Evolutionary conservation across 768 basidiomycete species (phyloP).

Genomic region (Epithele typhae): DNA sequence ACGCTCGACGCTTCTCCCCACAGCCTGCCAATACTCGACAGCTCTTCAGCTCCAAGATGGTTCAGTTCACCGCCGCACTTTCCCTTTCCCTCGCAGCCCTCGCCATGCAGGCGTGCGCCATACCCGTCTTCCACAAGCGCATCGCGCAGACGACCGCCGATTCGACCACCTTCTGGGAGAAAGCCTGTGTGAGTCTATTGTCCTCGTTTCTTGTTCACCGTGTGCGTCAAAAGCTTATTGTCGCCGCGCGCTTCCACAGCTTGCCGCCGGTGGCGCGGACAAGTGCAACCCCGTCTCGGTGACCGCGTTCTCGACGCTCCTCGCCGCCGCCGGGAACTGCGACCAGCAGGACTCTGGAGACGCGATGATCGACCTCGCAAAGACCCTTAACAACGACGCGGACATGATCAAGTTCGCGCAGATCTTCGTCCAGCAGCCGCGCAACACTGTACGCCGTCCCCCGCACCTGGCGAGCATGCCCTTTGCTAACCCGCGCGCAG

Average conservation of each 20-base stretch:
- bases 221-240: background rate
- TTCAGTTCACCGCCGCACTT: constrained; percentile 29
- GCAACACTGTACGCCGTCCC: constrained; percentile 41
- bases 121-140: constrained; percentile 35
- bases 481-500: constrained; percentile 1
- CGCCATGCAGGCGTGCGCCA: constrained; percentile 24
- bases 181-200: constrained; percentile 43
- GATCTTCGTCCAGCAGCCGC: constrained; percentile 53
- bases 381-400: constrained; percentile 39
- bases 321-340: constrained; percentile 41
- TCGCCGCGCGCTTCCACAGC: constrained; percentile 27
- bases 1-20: constrained; percentile 10
- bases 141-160: constrained; percentile 46
- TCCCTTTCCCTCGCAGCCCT: constrained; percentile 28
- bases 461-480: background rate
- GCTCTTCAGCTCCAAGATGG: constrained; percentile 16
- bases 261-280: constrained; percentile 49
- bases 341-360: constrained; percentile 48
- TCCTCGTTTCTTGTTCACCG: background rate
- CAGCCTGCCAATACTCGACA: background rate
- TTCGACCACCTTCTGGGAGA: constrained; percentile 45
- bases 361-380: constrained; percentile 46
- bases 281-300: constrained; percentile 57
- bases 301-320: constrained; percentile 51
- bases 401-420: constrained; percentile 49